Evolutionary conservation across 306 rosid species (phyloP), one percentile per base, ranked within the genome.

Genomic region (Albizia julibrissin): DNA sequence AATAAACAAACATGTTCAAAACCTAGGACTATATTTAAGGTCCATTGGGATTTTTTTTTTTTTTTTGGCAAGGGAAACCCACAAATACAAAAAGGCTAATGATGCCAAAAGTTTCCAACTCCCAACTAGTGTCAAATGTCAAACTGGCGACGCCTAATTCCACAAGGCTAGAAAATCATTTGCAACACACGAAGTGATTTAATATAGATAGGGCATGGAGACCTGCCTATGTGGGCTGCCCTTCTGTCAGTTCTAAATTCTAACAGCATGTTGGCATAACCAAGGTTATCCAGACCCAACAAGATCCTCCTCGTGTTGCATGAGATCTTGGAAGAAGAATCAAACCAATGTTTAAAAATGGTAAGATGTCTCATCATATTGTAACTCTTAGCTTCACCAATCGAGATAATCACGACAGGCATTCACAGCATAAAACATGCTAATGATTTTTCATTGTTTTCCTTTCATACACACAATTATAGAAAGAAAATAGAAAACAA

Each of bases 401-500:
- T 44, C 15, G 4, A 56, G 76, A 29, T n/a, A 19, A 76, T 44
- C 40, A 64, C 62, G 80, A 56, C 37, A 12, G 27, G 34, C 66
- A 47, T 80, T 61, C 78, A 74, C 43, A 24, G 39, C 87, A 77
- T 29, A 40, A 49, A 80, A 59, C 61, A 77, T 77, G 22, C 15
- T 13, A 75, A 84, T 29, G 71, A 66, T 66, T 37, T 58, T 58
- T 59, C 54, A 77, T 52, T 61, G 44, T 69, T 71, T 84, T 77
- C 26, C 67, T 75, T 76, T 77, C 47, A 18, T 24, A 56, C 31
- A 16, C 10, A 43, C 64, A 72, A 74, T 50, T 64, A 34, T 78
- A 79, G 71, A 49, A 33, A 83, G 77, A 80, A 69, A 68, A 78
- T n/a, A 39, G 26, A 34, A 77, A 80, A 33, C 80, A 46, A 56